Evolutionary conservation across 257 asterid genomes (phyloP).

Genomic region (Euphrasia confusa): DNA sequence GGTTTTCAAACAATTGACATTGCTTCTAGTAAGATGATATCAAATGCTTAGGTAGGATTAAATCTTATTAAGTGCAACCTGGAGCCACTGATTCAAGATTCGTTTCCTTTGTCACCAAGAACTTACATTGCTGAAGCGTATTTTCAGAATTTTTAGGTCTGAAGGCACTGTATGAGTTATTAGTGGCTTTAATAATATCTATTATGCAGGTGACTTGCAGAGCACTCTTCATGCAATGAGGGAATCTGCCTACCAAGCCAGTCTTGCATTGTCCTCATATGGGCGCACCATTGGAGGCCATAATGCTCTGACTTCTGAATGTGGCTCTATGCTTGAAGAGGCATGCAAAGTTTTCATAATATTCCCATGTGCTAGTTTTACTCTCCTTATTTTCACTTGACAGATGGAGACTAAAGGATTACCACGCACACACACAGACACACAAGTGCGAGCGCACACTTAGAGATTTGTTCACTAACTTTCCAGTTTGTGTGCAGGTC

Average conservation of each 20-base stretch:
- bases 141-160: constrained; percentile 8
- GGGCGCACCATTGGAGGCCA: constrained; percentile 69
- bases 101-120: neutral
- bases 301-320: constrained; percentile 91
- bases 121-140: constrained; percentile 17
- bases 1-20: too few species aligned
- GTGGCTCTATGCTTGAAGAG: constrained; percentile 99
- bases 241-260: constrained; percentile 81
- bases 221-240: constrained; percentile 85
- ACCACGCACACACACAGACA: too few species aligned
- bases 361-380: too few species aligned
- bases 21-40: too few species aligned
- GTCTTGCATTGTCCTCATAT: constrained; percentile 74
- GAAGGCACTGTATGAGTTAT: constrained; percentile 19
- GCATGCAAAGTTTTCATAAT: constrained; percentile 31
- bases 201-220: constrained; percentile 74
- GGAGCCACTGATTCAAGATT: too few species aligned
- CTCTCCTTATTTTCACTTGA: too few species aligned
- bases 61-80: too few species aligned
- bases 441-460: too few species aligned
- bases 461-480: too few species aligned
- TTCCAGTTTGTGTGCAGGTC: constrained; percentile 43
- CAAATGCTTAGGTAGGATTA: too few species aligned
- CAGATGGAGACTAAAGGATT: too few species aligned
- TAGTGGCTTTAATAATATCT: constrained; percentile 20